phyloP scores from a whole-genome alignment of 2,329 filamentous ascomycete genomes.

The Fusarium chuoi region DNA sequence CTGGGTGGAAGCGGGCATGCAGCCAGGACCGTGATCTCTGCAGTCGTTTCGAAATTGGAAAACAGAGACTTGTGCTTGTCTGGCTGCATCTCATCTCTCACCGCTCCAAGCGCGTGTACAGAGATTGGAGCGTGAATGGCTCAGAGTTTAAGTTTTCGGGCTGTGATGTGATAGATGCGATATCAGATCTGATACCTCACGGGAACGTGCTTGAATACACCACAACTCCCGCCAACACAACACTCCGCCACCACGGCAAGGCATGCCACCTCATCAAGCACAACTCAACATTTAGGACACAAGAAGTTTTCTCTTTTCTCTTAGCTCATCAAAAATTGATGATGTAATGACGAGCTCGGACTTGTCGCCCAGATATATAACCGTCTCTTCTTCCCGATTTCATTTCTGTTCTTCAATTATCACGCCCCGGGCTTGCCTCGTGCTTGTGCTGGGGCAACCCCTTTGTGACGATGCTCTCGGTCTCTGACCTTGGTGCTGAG shows the following conservation, averaged over 20 bases:
- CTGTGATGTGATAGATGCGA: background rate
- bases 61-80: background rate
- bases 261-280: background rate
- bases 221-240: background rate
- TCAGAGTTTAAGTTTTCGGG: too few species aligned
- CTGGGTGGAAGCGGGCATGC: background rate
- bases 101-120: accelerated
- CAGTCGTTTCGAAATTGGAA: too few species aligned
- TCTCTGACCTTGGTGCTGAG: background rate
- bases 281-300: background rate
- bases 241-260: background rate
- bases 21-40: background rate
- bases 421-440: background rate
- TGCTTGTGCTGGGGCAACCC: background rate
- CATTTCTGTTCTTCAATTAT: background rate
- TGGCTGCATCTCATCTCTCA: background rate
- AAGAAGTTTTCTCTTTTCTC: background rate
- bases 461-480: background rate
- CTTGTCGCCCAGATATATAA: background rate
- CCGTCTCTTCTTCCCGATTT: background rate
- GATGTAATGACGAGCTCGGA: background rate
- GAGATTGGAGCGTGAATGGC: background rate
- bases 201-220: background rate
- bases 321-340: background rate
- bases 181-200: background rate